These are phyloP conservation scores for Alloascoidea africana DNA, from an alignment of 805 yeast species.

Conservation along the genomic window DNA sequence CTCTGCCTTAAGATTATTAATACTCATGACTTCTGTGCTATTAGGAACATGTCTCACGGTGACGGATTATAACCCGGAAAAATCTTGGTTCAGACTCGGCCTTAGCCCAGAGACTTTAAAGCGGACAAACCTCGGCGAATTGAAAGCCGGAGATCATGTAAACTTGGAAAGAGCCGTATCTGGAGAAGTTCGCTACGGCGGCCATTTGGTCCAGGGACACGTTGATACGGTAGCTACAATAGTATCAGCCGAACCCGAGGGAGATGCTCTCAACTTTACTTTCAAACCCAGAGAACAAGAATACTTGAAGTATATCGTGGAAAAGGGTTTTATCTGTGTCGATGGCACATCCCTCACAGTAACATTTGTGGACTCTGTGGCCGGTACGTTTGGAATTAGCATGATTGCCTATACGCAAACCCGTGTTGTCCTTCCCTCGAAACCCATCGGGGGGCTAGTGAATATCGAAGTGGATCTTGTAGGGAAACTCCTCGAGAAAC, in stretches of 20 bases:
- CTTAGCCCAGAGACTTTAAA: constrained; percentile 85
- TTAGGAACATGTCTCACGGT: constrained; percentile 70
- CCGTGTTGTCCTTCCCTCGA: constrained; percentile 59
- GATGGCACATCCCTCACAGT: constrained; percentile 93
- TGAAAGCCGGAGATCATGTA: constrained; percentile 44
- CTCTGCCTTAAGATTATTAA: background rate
- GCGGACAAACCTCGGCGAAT: constrained; percentile 57
- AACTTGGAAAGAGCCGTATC: constrained; percentile 88
- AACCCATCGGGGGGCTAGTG: constrained; percentile 46
- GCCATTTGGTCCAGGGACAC: constrained; percentile 97
- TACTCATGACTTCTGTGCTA: background rate
- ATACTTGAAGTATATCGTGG: constrained; percentile 62
- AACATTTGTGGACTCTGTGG: constrained; percentile 52
- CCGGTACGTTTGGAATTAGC: constrained; percentile 59
- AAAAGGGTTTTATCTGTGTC: constrained; percentile 84
- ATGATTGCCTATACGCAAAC: constrained; percentile 85
- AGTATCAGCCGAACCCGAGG: constrained; percentile 35
- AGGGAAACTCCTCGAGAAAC: constrained; percentile 85
- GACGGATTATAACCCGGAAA: constrained; percentile 46
- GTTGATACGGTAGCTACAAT: constrained; percentile 79
- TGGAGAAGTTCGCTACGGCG: constrained; percentile 78
- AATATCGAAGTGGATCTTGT: constrained; percentile 92
- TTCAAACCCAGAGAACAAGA: constrained; percentile 54
- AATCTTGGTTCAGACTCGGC: constrained; percentile 66
- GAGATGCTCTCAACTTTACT: constrained; percentile 62